Evolutionary conservation across 164 flowering plant genomes (phyloP).

Genomic region (Aristolochia fimbriata): DNA sequence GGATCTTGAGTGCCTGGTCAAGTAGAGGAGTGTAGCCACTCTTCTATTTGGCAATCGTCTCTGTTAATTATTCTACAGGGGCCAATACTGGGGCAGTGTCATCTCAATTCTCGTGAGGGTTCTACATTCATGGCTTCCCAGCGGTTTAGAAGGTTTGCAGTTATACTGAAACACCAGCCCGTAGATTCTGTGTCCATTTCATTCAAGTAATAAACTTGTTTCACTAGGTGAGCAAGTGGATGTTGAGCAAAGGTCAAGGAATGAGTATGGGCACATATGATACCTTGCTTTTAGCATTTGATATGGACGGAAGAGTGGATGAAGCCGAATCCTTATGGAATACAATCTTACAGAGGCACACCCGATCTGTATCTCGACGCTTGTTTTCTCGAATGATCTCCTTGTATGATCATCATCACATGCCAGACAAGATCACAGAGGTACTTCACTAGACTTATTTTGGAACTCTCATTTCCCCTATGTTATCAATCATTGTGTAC

Average conservation of each 20-base stretch:
- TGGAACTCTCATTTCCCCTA: background rate
- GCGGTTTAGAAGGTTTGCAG: no score
- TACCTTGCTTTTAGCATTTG: conserved; percentile 80
- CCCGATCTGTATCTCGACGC: conserved; percentile 71
- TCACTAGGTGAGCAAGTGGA: conserved; percentile 82
- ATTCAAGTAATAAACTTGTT: no score
- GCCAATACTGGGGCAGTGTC: no score
- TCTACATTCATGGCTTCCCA: no score
- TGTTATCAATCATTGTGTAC: background rate
- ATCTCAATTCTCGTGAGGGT: no score
- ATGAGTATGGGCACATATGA: conserved; percentile 93
- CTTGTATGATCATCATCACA: conserved; percentile 72
- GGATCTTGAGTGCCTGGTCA: no score
- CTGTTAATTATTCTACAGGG: no score
- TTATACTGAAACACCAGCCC: no score
- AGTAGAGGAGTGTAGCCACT: no score
- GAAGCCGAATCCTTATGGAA: conserved; percentile 96
- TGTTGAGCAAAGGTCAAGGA: conserved; percentile 96
- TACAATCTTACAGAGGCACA: conserved; percentile 71
- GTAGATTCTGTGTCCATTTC: no score
- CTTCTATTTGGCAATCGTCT: no score
- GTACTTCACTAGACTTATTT: conserved; percentile 20
- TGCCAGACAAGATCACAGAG: conserved; percentile 69
- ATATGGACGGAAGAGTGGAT: conserved; percentile 70
- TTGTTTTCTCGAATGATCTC: conserved; percentile 89